phyloP scores from a whole-genome alignment of 1,139 yeast genomes.

The Dujonia santamariae region DNA sequence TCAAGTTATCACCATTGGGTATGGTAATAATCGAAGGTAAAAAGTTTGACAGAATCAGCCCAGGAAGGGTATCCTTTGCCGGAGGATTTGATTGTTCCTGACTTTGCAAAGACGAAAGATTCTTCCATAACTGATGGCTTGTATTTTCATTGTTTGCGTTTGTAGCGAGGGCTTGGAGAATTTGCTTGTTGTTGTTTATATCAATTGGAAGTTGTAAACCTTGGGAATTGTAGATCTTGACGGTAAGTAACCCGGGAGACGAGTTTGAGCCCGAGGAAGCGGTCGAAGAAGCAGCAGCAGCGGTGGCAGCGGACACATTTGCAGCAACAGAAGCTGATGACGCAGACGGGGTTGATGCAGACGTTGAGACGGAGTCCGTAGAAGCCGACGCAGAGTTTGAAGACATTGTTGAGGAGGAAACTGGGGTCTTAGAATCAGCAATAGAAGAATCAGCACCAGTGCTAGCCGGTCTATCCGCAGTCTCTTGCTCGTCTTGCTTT shows the following conservation, averaged over 20 bases:
- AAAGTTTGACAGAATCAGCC: conserved; percentile 38
- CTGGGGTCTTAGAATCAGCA: not conserved
- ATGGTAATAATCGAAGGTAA: conserved; percentile 69
- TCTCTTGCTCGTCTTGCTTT: not conserved
- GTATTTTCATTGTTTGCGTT: conserved; percentile 42
- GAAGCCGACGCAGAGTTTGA: not conserved
- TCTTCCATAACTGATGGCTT: conserved; percentile 33
- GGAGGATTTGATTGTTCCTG: conserved; percentile 12
- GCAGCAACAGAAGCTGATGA: not conserved
- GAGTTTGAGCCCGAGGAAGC: conserved; percentile 9
- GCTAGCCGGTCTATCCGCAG: conserved; percentile 4
- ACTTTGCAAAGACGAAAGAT: conserved; percentile 23
- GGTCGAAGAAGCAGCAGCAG: not conserved
- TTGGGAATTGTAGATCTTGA: conserved; percentile 62
- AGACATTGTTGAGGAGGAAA: not conserved
- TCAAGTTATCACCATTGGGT: conserved; percentile 46
- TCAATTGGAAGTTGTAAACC: conserved; percentile 62
- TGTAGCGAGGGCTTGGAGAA: conserved; percentile 49
- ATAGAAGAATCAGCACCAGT: not conserved
- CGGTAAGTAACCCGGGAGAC: conserved; percentile 67
- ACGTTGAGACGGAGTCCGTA: not conserved
- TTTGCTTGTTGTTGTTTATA: conserved; percentile 50
- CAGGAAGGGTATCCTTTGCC: conserved; percentile 24
- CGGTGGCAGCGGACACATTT: not conserved
- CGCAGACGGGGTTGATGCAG: not conserved